Conservation (phyloP, 352 stramenopile species). For the Phytophthora pinifolia region DNA sequence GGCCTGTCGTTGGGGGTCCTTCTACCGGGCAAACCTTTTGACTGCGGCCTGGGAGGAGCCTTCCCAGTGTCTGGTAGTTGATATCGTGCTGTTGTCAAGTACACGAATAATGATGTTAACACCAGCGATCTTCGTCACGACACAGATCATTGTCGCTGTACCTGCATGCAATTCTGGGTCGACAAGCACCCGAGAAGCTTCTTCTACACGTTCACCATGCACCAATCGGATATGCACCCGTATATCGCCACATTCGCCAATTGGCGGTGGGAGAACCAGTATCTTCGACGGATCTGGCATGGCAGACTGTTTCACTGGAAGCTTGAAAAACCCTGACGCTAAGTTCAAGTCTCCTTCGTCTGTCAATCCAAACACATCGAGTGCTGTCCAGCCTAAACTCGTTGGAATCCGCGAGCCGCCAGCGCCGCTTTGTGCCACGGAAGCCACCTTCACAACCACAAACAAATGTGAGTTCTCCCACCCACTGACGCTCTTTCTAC, state of each 20-base stretch:
- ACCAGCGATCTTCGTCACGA: not conserved
- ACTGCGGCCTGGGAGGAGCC: slow-evolving; percentile 11
- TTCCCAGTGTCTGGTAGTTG: slow-evolving; percentile 15
- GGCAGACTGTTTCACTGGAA: slow-evolving; percentile 40
- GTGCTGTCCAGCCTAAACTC: slow-evolving; percentile 46
- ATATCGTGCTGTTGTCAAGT: slow-evolving; percentile 15
- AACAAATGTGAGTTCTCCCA: not conserved
- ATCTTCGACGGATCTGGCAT: slow-evolving; percentile 45
- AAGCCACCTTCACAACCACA: slow-evolving; percentile 27
- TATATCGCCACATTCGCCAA: slow-evolving; percentile 16
- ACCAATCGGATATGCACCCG: slow-evolving; percentile 40
- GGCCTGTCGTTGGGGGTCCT: slow-evolving; percentile 4
- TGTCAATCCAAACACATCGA: slow-evolving; percentile 35
- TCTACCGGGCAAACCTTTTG: slow-evolving; percentile 10
- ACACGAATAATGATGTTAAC: slow-evolving; percentile 2
- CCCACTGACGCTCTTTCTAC: not conserved
- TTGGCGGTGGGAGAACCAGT: slow-evolving; percentile 15
- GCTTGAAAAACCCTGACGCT: slow-evolving; percentile 34
- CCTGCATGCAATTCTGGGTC: slow-evolving; percentile 42
- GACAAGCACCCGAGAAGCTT: slow-evolving; percentile 30
- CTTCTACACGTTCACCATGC: slow-evolving; percentile 25
- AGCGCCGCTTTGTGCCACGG: slow-evolving; percentile 5
- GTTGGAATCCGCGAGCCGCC: slow-evolving; percentile 8
- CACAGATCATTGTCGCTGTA: slow-evolving; percentile 7
- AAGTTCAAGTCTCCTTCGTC: slow-evolving; percentile 17